Evolutionary conservation across 768 basidiomycete species (phyloP), one percentile per base, ranked within the genome.

Genomic region (Leccinum rimulosum): DNA sequence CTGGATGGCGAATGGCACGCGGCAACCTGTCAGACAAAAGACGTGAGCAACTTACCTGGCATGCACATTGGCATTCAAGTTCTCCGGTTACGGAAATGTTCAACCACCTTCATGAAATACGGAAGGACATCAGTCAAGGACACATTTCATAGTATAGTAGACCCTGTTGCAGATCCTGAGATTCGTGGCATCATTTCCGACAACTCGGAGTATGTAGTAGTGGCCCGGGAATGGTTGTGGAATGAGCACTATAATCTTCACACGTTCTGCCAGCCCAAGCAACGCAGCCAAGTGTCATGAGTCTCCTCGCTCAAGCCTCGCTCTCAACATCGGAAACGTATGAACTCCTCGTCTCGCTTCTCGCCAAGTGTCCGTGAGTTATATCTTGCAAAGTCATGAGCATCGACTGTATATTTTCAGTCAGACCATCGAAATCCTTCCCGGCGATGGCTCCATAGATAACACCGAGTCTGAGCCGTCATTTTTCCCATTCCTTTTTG

Each of bases 391-490:
- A 25, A 12, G 3, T 48, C 30, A 10, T 38, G 45, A 30, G 14
- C 17, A 14, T 49, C 12, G 15, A 57, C 49, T 49, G 8, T 17
- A 47, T 38, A 19, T 52, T 56, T 54, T 36, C 38, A 72, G 71
- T 43, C 55, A 65, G 52, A 82, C 87, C 1, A 69, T 87, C 19
- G 88, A 89, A 69, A 78, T 89, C 56, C 69, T 89, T 35, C 86
- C 88, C 17, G 87, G 86, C 1, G 78, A 80, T 54, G 66, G 79
- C 2, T 67, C 77, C 19, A 75, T 78, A 38, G 48, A 56, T 10
- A 52, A 51, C 30, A 27, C 66, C 30, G 68, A 68, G 6, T 31
- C 43, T 8, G 72, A 65, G 30, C 12, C 43, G 3, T 61, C 66
- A 3, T 49, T 64, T 10, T 72, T 74, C 48, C 86, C 87, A 2